A percentile compares a stretch with the other conserved stretches of the same genome.
Evolutionary conservation across 257 asterid genomes (phyloP).

Genomic region (Salvia hispanica): DNA sequence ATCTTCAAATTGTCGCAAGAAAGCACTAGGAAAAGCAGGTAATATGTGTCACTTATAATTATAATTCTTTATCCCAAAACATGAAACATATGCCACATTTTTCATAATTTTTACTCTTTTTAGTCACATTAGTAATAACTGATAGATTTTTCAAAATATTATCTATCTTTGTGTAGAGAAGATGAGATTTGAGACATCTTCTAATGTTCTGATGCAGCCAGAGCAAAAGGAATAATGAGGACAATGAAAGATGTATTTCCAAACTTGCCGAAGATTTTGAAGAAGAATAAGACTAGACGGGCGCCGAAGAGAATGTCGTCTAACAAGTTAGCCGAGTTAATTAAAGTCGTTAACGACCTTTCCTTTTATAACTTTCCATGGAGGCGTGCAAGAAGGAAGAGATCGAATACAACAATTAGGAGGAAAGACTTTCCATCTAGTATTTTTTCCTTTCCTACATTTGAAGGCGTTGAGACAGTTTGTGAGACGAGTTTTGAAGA

Average conservation of each 20-base stretch:
- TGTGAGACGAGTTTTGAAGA: too few relatives aligned
- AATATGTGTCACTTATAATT: not conserved
- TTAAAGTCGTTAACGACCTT: not conserved
- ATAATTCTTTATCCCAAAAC: too few relatives aligned
- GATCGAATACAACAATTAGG: not conserved
- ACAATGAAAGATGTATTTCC: too few relatives aligned
- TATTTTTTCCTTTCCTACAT: not conserved
- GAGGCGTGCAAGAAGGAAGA: not conserved
- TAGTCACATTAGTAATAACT: not conserved
- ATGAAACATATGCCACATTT: not conserved
- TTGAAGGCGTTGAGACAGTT: too few relatives aligned
- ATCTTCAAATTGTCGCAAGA: not conserved
- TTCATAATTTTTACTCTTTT: not conserved
- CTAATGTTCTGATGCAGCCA: too few relatives aligned
- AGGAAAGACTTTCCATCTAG: not conserved
- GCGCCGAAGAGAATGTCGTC: not conserved
- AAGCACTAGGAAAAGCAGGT: not conserved
- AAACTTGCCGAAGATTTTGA: not conserved
- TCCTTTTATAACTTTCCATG: not conserved
- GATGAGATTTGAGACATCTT: too few relatives aligned
- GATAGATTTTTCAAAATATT: too few relatives aligned
- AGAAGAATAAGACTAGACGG: not conserved
- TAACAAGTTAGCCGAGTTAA: not conserved
- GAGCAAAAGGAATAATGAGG: too few relatives aligned
- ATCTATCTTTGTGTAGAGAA: too few relatives aligned